Conservation (phyloP, 2,329 filamentous ascomycete species). For the Pseudocercospora cruenta region DNA sequence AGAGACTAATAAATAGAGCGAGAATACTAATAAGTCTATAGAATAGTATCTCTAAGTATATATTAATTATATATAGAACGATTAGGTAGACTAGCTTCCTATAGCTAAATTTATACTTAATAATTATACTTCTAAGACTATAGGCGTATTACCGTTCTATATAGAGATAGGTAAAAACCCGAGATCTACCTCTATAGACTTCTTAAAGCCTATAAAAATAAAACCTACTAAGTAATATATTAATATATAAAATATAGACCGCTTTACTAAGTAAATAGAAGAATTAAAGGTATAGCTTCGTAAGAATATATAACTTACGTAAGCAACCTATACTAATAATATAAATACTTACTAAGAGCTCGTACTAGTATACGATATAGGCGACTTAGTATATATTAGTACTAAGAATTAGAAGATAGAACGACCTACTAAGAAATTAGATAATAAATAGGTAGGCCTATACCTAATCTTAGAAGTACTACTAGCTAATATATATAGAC, state of each 20-base stretch:
- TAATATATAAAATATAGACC: background rate
- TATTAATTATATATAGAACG: background rate
- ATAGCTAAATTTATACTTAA: too few species aligned
- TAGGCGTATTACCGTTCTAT: background rate
- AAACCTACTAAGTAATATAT: too few species aligned
- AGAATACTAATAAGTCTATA: slow-evolving; percentile 2
- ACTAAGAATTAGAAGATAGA: background rate
- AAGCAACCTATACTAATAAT: background rate
- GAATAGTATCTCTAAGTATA: background rate
- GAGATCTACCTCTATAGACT: background rate
- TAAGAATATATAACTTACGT: background rate
- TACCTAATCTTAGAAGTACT: too few species aligned
- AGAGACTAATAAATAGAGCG: background rate
- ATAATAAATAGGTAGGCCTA: background rate
- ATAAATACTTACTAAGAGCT: background rate
- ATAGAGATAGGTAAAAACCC: background rate
- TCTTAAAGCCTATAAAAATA: background rate
- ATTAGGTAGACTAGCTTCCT: background rate
- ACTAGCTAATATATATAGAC: too few species aligned
- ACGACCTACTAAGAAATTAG: background rate
- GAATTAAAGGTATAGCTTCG: too few species aligned
- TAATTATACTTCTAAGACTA: background rate
- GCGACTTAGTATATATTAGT: background rate
- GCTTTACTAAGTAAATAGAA: background rate
- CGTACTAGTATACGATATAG: background rate